These are phyloP conservation scores for Chrysosphaeria jannelii DNA, from an alignment of 2,329 filamentous ascomycete species.

Conservation along the genomic window DNA sequence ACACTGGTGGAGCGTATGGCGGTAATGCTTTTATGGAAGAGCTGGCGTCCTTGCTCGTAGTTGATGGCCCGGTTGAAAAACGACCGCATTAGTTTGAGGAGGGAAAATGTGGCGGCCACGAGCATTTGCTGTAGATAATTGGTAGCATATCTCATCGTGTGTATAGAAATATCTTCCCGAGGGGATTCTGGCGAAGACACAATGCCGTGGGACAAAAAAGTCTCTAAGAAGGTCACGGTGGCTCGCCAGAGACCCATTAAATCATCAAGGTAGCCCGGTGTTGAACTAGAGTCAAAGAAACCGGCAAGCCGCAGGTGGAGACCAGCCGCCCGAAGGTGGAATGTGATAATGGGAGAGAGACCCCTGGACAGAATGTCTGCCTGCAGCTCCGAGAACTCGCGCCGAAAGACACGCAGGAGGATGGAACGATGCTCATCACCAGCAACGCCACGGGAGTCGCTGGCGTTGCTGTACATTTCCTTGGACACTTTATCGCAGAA, in stretches of 20 bases:
- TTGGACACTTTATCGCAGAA: slow-evolving; percentile 54
- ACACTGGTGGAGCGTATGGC: slow-evolving; percentile 45
- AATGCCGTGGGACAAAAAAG: slow-evolving; percentile 23
- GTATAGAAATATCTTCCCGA: slow-evolving; percentile 15
- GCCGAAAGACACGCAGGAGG: slow-evolving; percentile 33
- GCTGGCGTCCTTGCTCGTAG: slow-evolving; percentile 29
- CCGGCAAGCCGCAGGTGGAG: slow-evolving; percentile 50
- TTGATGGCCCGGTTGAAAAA: slow-evolving; percentile 48
- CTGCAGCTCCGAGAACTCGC: slow-evolving; percentile 32
- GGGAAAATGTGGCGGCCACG: slow-evolving; percentile 46
- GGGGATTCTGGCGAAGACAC: slow-evolving; percentile 12
- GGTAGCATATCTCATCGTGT: slow-evolving; percentile 32
- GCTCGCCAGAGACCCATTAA: slow-evolving; percentile 48
- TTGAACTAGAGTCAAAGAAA: slow-evolving; percentile 51
- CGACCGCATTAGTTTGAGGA: slow-evolving; percentile 51
- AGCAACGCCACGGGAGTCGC: slow-evolving; percentile 37
- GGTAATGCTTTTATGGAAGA: slow-evolving; percentile 41
- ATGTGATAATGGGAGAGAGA: slow-evolving; percentile 24
- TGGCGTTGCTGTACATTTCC: slow-evolving; percentile 51
- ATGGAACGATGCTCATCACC: slow-evolving; percentile 36
- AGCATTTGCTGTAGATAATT: slow-evolving; percentile 69
- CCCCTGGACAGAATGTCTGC: slow-evolving; percentile 26
- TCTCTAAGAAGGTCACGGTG: slow-evolving; percentile 36
- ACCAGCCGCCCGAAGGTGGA: slow-evolving; percentile 42
- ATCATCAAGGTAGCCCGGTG: slow-evolving; percentile 41